Percentiles rank a stretch among this genome's conserved stretches.
Conservation (phyloP, 257 asterid genomes). For the Eucommia ulmoides region DNA sequence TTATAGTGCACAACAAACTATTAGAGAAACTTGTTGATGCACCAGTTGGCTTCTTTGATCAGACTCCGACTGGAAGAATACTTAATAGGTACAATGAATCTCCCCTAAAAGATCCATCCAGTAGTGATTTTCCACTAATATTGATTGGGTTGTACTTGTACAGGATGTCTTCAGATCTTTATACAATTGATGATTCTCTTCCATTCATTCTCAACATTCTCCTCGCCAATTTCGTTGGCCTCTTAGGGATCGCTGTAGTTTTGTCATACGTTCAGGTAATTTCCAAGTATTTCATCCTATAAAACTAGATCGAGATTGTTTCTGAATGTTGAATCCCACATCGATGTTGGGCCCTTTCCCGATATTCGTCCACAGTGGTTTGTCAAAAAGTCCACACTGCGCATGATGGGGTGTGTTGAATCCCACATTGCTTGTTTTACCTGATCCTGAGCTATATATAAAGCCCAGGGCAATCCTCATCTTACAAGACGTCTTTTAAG, state of each 20-base stretch:
- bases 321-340: no score
- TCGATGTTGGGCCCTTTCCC: no score
- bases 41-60: slow-evolving; percentile 75
- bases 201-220: slow-evolving; percentile 95
- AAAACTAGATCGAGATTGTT: no score
- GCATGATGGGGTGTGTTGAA: no score
- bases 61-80: slow-evolving; percentile 87
- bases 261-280: slow-evolving; percentile 85
- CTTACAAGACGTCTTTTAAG: no score
- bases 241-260: slow-evolving; percentile 66
- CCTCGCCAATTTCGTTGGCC: slow-evolving; percentile 86
- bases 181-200: slow-evolving; percentile 91
- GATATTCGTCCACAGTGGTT: no score
- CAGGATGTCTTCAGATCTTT: slow-evolving; percentile 93
- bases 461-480: no score
- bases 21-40: slow-evolving; percentile 54
- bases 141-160: slow-evolving; percentile 29
- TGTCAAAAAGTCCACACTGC: no score
- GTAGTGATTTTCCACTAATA: background rate
- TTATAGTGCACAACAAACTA: slow-evolving; percentile 52
- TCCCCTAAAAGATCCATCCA: slow-evolving; percentile 5
- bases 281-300: no score
- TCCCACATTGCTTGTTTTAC: no score
- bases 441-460: no score
- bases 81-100: slow-evolving; percentile 61